A percentile compares a stretch with the other conserved stretches of the same genome.
These are phyloP conservation scores for Rhodotorula diobovata DNA, from an alignment of 768 basidiomycete genomes.

Conservation along the genomic window DNA sequence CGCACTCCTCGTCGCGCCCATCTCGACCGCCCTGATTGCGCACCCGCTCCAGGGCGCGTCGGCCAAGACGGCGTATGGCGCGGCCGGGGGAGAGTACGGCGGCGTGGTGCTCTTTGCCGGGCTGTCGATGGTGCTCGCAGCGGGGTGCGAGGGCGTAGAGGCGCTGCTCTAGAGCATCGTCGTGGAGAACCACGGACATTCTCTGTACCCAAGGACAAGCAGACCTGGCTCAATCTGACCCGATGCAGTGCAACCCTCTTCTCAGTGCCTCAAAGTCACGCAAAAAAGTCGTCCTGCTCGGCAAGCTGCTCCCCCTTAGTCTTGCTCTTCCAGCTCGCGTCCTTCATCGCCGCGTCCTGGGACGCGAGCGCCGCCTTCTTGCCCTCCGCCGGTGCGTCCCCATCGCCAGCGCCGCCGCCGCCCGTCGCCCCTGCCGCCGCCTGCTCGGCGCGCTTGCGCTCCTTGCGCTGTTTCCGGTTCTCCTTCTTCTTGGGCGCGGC, in stretches of 20 bases:
- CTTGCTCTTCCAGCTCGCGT: neutral
- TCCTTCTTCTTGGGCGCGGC: slow-evolving; percentile 5
- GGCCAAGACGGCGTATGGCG: neutral
- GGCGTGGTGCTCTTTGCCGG: slow-evolving; percentile 10
- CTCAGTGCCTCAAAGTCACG: no score
- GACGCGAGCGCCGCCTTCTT: slow-evolving; percentile 2
- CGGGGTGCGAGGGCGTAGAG: slow-evolving; percentile 5
- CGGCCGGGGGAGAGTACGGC: neutral
- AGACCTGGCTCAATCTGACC: no score
- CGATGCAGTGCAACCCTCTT: no score
- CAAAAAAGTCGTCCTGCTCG: slow-evolving; percentile 35
- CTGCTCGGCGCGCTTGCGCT: slow-evolving; percentile 13
- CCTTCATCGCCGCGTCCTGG: neutral
- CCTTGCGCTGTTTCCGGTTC: slow-evolving; percentile 32
- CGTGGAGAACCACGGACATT: no score
- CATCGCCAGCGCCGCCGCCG: neutral
- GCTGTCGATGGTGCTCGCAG: neutral
- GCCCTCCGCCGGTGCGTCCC: neutral
- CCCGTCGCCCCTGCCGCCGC: neutral
- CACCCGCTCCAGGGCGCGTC: neutral
- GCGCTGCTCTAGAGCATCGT: neutral
- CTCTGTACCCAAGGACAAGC: no score
- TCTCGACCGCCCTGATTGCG: slow-evolving; percentile 13
- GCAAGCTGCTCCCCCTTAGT: slow-evolving; percentile 5
- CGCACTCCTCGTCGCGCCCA: slow-evolving; percentile 21